phyloP scores from a whole-genome alignment of 768 basidiomycete species.

The Phanerodontia chrysosporium region DNA sequence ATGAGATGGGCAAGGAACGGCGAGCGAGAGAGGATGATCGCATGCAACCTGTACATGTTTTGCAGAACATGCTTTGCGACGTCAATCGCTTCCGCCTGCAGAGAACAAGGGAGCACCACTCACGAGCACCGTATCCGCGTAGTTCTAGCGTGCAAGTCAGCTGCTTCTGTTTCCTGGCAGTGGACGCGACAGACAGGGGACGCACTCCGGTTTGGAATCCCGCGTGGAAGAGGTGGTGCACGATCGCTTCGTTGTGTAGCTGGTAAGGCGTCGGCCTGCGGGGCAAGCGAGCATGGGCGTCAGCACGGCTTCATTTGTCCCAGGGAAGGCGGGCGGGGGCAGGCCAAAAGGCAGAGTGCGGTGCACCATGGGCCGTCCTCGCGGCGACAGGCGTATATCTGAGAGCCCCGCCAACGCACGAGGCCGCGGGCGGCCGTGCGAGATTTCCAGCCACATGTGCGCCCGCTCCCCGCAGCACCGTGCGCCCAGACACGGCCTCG shows the following conservation, averaged over 20 bases:
- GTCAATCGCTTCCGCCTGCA: neutral
- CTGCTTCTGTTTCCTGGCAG: neutral
- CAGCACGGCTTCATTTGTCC: neutral
- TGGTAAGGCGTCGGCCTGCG: constrained; percentile 40
- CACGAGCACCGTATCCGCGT: constrained; percentile 77
- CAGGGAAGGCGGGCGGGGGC: no score
- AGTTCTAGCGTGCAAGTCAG: constrained; percentile 47
- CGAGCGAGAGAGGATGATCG: constrained; percentile 83
- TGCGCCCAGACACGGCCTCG: neutral
- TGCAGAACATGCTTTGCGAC: constrained; percentile 62
- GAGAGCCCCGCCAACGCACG: neutral
- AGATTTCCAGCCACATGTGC: neutral
- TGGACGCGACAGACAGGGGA: constrained; percentile 16
- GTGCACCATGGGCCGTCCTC: no score
- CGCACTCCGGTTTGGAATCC: constrained; percentile 82
- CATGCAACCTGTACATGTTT: constrained; percentile 73
- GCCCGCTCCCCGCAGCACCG: neutral
- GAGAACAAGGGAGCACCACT: constrained; percentile 24
- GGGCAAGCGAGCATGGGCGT: neutral
- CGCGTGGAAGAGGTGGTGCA: constrained; percentile 73
- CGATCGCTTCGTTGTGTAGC: constrained; percentile 71
- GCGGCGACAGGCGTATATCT: neutral
- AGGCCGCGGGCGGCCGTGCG: neutral
- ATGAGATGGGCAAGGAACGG: constrained; percentile 86
- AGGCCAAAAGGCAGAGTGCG: no score